A percentile compares a stretch with the other conserved stretches of the same genome.
These are phyloP conservation scores for Lanzia echinophila DNA, from an alignment of 2,329 filamentous ascomycete species.

Conservation along the genomic window DNA sequence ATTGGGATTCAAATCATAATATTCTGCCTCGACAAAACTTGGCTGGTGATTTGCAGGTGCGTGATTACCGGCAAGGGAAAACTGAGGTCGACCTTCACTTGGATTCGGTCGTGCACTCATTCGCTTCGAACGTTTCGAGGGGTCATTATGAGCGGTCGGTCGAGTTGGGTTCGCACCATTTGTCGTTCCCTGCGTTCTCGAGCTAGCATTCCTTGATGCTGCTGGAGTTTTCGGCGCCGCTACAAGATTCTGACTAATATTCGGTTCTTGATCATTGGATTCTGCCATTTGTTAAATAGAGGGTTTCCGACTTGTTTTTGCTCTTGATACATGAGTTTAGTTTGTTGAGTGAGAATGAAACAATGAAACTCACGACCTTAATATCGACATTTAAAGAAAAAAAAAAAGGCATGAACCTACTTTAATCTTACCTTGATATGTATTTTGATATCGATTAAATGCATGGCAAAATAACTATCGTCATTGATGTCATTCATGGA, in stretches of 20 bases:
- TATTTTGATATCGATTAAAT: not conserved
- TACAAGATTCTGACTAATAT: not conserved
- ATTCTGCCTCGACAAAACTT: slow-evolving; percentile 13
- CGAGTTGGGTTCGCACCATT: not conserved
- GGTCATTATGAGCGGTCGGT: not conserved
- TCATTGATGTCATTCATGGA: not conserved
- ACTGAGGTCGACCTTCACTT: not conserved
- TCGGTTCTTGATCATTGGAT: not conserved
- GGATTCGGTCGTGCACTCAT: not conserved
- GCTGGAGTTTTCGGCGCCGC: not conserved
- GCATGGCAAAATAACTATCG: not conserved
- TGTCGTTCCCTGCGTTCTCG: not conserved
- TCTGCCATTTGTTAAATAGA: not conserved
- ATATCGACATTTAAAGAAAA: no score
- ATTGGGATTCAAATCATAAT: slow-evolving; percentile 14
- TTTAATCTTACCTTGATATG: no score
- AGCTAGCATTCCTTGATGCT: not conserved
- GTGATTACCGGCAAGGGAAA: slow-evolving; percentile 2
- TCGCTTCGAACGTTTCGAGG: not conserved
- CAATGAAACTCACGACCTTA: no score
- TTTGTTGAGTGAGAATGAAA: no score
- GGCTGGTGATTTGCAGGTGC: not conserved
- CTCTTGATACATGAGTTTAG: not conserved
- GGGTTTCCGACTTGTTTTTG: not conserved
- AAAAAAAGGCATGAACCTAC: no score